Evolutionary conservation across 73 alveolate species (phyloP), one percentile per base, ranked within the genome.

Genomic region (Paramecium caudatum): DNA sequence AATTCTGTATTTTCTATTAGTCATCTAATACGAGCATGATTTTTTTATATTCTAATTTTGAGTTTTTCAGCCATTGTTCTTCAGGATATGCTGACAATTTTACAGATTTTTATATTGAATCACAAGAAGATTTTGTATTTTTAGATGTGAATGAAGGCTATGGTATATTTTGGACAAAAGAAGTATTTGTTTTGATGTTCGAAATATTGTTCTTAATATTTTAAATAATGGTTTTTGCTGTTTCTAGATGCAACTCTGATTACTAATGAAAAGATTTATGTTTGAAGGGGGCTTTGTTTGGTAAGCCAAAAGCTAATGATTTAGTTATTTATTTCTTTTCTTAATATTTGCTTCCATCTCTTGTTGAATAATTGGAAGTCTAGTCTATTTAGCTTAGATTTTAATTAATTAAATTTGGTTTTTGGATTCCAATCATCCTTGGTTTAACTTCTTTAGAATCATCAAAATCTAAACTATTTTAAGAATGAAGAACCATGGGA

Each of bases 1-100:
- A 55, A 5, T 55, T 55, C 23, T 55, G 30, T 1, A 55, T 65
- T 15, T 65, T 16, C 34, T 65, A 36, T 65, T 36, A 30, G 9
- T 36, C 83, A 65, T 65, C 83, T 65, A 65, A 65, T n/a, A 65
- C 34, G 1, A 65, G 4, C 83, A 65, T 65, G 2, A 65, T 65
- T 65, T 65, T 65, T 15, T 65, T 65, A 65, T 65, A 65, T 65
- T 65, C 83, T 12, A 65, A 65, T 65, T 65, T 33, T 1, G 47
- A 33, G 39, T 65, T 30, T 4, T 33, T n/a, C 17, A 65, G 17
- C 83, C 83, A 65, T 65, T 65, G 15, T 33, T 65, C 83, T 33
- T 65, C 83, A 65, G 83, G 83, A 65, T 65, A 33, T 13, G 25
- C 1, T n/a, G 15, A 9, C 34, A 25, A 25, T 4, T 46, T 33